Base-by-base conservation (phyloP, 352 stramenopile genomes). In the Phytophthora capsici region DNA sequence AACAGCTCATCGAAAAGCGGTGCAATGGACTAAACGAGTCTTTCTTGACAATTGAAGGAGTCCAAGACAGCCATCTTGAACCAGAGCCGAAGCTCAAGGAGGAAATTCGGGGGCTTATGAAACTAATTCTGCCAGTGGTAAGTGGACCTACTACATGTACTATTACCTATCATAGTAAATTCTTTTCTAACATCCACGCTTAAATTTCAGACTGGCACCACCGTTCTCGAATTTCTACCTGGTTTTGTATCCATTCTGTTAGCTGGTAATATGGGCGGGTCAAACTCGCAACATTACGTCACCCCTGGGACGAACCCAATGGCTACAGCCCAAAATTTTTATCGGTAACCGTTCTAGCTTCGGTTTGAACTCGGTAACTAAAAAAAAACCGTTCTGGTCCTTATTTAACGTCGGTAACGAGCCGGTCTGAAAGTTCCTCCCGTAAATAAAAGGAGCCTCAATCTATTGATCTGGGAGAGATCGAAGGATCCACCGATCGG, bases 251-350 rank as follows among this genome's bases (percentile, higher is more conserved):
- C 70, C 36, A 72, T 86, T 28, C 60, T 84, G 14, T 56, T 91
- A 22, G 76, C 82, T 1, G 80, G 80, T n/a, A 80, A 86, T 63
- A 86, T 89, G 66, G 63, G 80, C 22, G 83, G 66, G 16, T 65
- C 73, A 0, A 38, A 78, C 14, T 65, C 72, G 8, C 83, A 89
- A 34, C 66, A 83, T 26, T 89, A n/a, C n/a, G n/a, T n/a, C n/a
- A n/a, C n/a, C n/a, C n/a, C n/a, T n/a, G n/a, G n/a, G n/a, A n/a
- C n/a, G n/a, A n/a, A n/a, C n/a, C n/a, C n/a, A n/a, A n/a, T n/a
- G n/a, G n/a, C n/a, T n/a, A n/a, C n/a, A n/a, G n/a, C n/a, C n/a
- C n/a, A n/a, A n/a, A n/a, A n/a, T n/a, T n/a, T n/a, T n/a, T n/a
- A n/a, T n/a, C n/a, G n/a, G n/a, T n/a, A n/a, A n/a, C n/a, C n/a